Evolutionary conservation across 495 filamentous ascomycete genomes (phyloP), one percentile per base, ranked within the genome.

Genomic region (Penicillium canescens): DNA sequence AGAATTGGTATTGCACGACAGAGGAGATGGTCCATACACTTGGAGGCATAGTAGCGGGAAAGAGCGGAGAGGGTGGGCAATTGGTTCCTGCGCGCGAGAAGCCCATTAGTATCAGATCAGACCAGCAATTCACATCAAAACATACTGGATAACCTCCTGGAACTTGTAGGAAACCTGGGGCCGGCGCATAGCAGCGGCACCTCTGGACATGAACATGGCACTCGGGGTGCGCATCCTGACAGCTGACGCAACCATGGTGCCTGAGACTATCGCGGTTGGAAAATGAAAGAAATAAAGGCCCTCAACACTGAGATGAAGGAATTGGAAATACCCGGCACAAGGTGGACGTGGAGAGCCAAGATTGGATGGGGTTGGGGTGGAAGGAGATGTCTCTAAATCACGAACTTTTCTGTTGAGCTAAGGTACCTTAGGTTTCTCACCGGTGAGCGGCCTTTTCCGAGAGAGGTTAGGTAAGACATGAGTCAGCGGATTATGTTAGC

Each of bases 31-130:
- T 52, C 56, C 78, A 69, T 80, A 91, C 87, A 83, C 80, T 90
- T 91, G 28, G 86, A 87, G 66, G 87, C 87, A 80, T 91, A 90
- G 71, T 78, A 89, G 68, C 87, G 77, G 54, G 84, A 79, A 61
- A 90, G 78, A 49, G 83, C 83, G 42, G 82, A 80, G 52, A 85
- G 66, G 24, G 79, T 75, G 48, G 82, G 81, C 67, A 71, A 71
- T 71, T 76, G 74, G 50, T 66, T 62, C 61, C 75, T 78, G 54
- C 34, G 60, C 40, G 46, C 28, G 31, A 23, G 33, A 42, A 48
- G 42, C 46, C 28, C 43, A 60, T 73, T 53, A 70, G 65, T 51
- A 61, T 61, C 39, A 52, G 47, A 42, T 14, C 3, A 16, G 1
- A 13, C 43, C 6, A 34, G 18, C 6, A 21, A 57, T 56, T 16